A percentile compares a stretch with the other conserved stretches of the same genome.
phyloP scores from a whole-genome alignment of 2,329 filamentous ascomycete species.

The Phaeosphaeria sp. region DNA sequence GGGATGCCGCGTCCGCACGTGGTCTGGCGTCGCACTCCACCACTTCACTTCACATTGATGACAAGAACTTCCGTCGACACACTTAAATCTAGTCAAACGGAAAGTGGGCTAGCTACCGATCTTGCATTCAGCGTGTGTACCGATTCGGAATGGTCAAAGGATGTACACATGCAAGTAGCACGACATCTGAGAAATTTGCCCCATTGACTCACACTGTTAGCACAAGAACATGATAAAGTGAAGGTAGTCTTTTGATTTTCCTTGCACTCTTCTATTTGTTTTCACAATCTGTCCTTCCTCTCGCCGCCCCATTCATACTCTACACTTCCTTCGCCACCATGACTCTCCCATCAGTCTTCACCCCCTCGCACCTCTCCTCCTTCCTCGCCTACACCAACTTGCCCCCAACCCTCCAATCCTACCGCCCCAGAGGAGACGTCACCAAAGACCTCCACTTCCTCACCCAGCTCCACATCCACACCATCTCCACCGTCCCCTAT shows the following conservation, averaged over 20 bases:
- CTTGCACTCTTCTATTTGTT: no score
- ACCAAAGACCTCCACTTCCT: slow-evolving; percentile 44
- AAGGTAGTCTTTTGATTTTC: no score
- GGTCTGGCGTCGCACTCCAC: not conserved
- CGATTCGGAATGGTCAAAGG: not conserved
- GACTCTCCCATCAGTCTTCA: slow-evolving; percentile 26
- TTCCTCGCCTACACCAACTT: slow-evolving; percentile 46
- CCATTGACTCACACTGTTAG: not conserved
- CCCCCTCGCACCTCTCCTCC: slow-evolving; percentile 33
- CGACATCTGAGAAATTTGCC: not conserved
- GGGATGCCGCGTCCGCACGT: slow-evolving; percentile 4
- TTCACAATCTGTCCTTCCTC: no score
- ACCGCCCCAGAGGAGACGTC: slow-evolving; percentile 13
- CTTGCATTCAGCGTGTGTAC: no score
- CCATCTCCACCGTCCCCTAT: slow-evolving; percentile 62
- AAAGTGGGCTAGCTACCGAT: no score
- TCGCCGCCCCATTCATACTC: not conserved
- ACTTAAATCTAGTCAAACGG: no score
- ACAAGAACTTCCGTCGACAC: no score
- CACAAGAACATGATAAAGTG: no score
- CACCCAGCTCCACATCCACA: slow-evolving; percentile 52
- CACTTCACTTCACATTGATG: no score
- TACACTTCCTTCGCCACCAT: slow-evolving; percentile 4
- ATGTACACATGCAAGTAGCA: not conserved
- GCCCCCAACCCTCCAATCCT: slow-evolving; percentile 13